Conservation (phyloP, 257 asterid genomes). For the Solanum medicagineum region DNA sequence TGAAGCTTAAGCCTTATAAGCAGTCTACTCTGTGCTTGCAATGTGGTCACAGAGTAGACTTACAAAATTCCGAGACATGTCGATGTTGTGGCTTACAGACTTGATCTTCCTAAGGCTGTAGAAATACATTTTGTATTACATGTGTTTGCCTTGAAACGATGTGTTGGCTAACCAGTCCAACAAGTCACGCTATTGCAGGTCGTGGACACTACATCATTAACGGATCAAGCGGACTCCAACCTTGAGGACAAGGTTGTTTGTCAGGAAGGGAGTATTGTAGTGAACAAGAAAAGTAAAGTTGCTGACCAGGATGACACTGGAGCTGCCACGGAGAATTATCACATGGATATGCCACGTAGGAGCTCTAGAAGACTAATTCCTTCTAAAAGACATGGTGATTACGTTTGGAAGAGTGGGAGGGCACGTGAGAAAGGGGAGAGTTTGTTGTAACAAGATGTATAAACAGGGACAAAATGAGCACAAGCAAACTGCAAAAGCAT, state of each 20-base stretch:
- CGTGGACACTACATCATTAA: not conserved
- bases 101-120: not conserved
- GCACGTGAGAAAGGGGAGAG: too few species aligned
- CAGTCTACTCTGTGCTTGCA: not conserved
- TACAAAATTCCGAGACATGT: not conserved
- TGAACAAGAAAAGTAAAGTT: not conserved
- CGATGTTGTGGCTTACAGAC: not conserved
- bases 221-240: not conserved
- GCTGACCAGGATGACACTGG: not conserved
- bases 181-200: not conserved
- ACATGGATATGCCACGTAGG: not conserved
- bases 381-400: too few species aligned
- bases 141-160: too few species aligned
- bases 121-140: not conserved
- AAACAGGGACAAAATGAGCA: too few species aligned
- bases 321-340: not conserved
- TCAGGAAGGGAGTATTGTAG: not conserved
- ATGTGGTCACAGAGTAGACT: not conserved
- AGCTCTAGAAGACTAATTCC: too few species aligned
- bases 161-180: not conserved
- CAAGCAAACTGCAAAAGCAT: too few species aligned
- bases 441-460: too few species aligned
- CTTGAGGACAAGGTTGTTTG: not conserved
- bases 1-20: not conserved
- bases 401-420: too few species aligned